A percentile compares a stretch with the other conserved stretches of the same genome.
phyloP scores from a whole-genome alignment of 2,329 filamentous ascomycete species.

The Lasiodiplodia sp. region DNA sequence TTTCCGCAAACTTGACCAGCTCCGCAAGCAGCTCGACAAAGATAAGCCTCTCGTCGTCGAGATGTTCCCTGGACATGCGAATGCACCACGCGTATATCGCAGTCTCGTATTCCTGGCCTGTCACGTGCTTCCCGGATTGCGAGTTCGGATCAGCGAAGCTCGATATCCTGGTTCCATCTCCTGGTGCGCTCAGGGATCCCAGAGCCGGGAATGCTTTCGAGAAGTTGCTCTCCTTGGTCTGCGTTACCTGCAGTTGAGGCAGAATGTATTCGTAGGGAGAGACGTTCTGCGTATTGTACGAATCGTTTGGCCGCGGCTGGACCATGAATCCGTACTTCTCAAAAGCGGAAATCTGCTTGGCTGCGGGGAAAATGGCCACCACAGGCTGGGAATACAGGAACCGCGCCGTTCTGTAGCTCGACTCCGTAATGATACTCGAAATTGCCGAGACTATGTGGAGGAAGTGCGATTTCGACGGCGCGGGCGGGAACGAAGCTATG shows the following conservation, averaged over 20 bases:
- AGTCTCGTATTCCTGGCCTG: constrained; percentile 54
- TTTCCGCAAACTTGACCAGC: constrained; percentile 41
- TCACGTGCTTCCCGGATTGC: constrained; percentile 39
- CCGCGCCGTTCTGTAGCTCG: constrained; percentile 77
- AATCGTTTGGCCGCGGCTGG: constrained; percentile 11
- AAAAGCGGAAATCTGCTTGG: constrained; percentile 9
- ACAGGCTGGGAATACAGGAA: constrained; percentile 54
- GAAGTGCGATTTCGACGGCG: constrained; percentile 66
- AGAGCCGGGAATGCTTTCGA: constrained; percentile 54
- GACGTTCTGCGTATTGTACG: constrained; percentile 17
- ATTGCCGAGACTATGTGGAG: constrained; percentile 79
- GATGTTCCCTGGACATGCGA: constrained; percentile 51
- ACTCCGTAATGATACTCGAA: constrained; percentile 77
- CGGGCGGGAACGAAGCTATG: constrained; percentile 53
- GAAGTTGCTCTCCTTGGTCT: constrained; percentile 47
- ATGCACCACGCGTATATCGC: constrained; percentile 58
- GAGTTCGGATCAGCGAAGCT: constrained; percentile 42
- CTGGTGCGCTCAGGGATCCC: constrained; percentile 38
- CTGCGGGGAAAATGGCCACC: constrained; percentile 36
- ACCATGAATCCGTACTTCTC: constrained; percentile 28
- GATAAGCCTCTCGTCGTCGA: constrained; percentile 50
- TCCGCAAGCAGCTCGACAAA: constrained; percentile 50
- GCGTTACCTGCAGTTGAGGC: constrained; percentile 48
- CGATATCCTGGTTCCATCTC: constrained; percentile 36
- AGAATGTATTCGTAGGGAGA: constrained; percentile 37